Conservation (phyloP, 2,329 filamentous ascomycete species). For the Cladosporium oxysporum region DNA sequence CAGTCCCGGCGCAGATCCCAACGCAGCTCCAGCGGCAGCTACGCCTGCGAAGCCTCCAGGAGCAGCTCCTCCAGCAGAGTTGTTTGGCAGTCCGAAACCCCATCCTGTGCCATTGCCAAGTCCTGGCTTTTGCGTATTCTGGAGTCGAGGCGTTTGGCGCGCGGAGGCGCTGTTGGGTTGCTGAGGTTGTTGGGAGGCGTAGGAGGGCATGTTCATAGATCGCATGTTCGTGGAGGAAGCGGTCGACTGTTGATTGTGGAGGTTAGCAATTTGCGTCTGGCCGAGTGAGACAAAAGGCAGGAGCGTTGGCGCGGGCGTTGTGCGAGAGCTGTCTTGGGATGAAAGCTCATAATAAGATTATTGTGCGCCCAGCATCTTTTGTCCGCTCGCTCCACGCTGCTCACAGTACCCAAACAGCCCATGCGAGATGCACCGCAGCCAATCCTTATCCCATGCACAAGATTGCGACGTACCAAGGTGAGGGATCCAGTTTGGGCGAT, state of each 20-base stretch:
- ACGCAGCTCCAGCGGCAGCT: constrained; percentile 17
- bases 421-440: not conserved
- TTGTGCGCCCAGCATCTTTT: not conserved
- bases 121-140: constrained; percentile 36
- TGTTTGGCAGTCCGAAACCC: constrained; percentile 55
- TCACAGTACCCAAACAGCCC: not conserved
- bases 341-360: not conserved
- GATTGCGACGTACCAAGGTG: not conserved
- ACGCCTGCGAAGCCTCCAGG: constrained; percentile 22
- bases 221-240: constrained; percentile 41
- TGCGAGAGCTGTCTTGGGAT: not conserved
- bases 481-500: not conserved
- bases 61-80: constrained; percentile 44
- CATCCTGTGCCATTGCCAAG: constrained; percentile 57
- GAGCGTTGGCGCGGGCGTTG: constrained; percentile 2
- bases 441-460: not conserved
- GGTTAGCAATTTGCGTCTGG: not conserved
- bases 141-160: constrained; percentile 33
- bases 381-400: no score
- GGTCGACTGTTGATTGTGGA: not conserved
- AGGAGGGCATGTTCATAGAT: constrained; percentile 54
- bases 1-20: constrained; percentile 22
- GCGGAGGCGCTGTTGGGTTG: constrained; percentile 18
- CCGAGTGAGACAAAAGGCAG: not conserved
- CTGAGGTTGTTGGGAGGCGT: constrained; percentile 40